phyloP scores from a whole-genome alignment of 2,329 filamentous ascomycete species.

The Aspergillus luchuensis region DNA sequence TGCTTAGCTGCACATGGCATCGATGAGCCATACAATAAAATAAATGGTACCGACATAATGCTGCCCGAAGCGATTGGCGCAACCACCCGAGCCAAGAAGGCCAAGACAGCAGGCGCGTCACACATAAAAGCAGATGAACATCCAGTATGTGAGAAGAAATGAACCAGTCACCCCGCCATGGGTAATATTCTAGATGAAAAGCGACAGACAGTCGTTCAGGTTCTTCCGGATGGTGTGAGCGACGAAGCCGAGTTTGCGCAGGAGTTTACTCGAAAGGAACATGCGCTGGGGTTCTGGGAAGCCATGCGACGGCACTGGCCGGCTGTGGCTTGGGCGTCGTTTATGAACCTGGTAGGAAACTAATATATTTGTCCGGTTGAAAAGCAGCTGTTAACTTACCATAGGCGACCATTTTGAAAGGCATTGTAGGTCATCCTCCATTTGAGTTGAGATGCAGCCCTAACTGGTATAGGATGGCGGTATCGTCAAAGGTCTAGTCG shows the following conservation, averaged over 20 bases:
- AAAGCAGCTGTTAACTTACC: neutral
- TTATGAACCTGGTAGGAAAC: slow-evolving; percentile 28
- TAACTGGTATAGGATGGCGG: slow-evolving; percentile 21
- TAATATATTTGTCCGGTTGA: no score
- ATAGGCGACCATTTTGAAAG: slow-evolving; percentile 1
- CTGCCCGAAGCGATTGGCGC: neutral
- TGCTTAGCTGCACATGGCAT: neutral
- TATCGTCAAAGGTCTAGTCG: slow-evolving; percentile 29
- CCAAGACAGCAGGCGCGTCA: neutral
- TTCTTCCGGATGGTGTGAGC: slow-evolving; percentile 14
- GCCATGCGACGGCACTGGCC: slow-evolving; percentile 29
- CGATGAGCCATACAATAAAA: neutral
- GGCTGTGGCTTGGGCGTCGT: slow-evolving; percentile 28
- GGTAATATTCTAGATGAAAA: slow-evolving; percentile 7
- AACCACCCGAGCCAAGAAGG: slow-evolving; percentile 1
- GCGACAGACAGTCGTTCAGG: slow-evolving; percentile 19
- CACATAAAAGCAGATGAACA: neutral
- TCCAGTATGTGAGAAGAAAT: neutral
- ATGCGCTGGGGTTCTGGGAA: slow-evolving; percentile 27
- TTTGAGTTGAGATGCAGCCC: neutral
- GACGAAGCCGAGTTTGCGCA: slow-evolving; percentile 24
- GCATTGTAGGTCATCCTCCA: neutral
- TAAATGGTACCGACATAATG: neutral
- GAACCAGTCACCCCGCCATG: neutral
- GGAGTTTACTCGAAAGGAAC: slow-evolving; percentile 28